Evolutionary conservation across 202 grass and related monocot species (phyloP), one percentile per base, ranked within the genome.

Genomic region (Carex arenaria): DNA sequence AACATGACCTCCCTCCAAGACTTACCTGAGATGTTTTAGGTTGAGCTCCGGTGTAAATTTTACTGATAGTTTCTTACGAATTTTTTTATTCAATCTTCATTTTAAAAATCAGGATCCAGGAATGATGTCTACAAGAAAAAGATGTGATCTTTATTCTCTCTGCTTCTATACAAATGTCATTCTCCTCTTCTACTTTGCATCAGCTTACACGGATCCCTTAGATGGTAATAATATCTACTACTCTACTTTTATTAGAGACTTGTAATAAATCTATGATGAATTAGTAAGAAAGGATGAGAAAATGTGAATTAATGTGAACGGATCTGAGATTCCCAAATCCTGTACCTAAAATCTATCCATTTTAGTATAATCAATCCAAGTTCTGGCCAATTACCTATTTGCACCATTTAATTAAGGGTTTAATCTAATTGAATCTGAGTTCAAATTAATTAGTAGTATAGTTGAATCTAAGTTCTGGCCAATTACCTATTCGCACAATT

Each of bases 181-280:
- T 55, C 80, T 73, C 65, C 47, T 84, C 23, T 67, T 94, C 18
- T 49, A 81, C 83, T 49, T 56, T 61, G 74, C 87, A 10, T 79
- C 68, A 12, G 72, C 85, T 17, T 87, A 89, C 87, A 94, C 92
- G 22, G 87, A 94, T 51, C 89, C 92, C 10, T 64, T 82, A 31
- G 89, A 94, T 67, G 89, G 92, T 94, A 83, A 67, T 78, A 43
- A 67, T 67, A 7, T 62, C 52, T 31, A 17, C 18, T 68, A 79
- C 64, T 64, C 1, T 19, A 63, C 13, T 84, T 84, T 74, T 34
- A 56, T 20, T 59, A 80, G 81, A 2, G 55, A 28, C 9, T 86
- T 17, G 22, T 81, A 55, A 4, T 36, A 36, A 36, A 36, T 4
- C 34, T 36, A 36, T 36, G 34, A 36, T 36, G 38, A 42, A 42